Percentiles rank a stretch among this genome's conserved stretches.
Evolutionary conservation across 306 rosid species (phyloP).

Genomic region (Pueraria montana): DNA sequence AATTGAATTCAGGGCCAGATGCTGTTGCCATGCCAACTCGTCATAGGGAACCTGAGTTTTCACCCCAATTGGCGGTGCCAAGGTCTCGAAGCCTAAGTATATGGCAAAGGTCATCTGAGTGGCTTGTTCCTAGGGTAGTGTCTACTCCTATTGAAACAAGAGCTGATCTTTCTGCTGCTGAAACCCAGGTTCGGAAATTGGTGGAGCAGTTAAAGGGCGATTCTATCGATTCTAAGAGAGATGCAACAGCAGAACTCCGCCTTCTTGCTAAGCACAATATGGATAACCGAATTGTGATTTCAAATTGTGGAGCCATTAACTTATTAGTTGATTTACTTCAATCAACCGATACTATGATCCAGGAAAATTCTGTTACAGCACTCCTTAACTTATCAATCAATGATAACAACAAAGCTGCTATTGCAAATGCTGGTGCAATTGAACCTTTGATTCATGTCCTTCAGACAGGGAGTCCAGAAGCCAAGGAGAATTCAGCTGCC

Average conservation of each 20-base stretch:
- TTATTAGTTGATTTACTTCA: conserved; percentile 69
- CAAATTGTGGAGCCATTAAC: conserved; percentile 71
- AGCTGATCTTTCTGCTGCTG: conserved; percentile 64
- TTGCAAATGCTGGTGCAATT: conserved; percentile 80
- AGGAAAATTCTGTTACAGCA: conserved; percentile 86
- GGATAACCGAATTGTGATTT: conserved; percentile 83
- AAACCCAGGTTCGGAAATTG: conserved; percentile 66
- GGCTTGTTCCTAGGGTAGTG: conserved; percentile 58
- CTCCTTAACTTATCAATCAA: conserved; percentile 86
- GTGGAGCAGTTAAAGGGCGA: conserved; percentile 63
- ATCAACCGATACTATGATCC: conserved; percentile 66
- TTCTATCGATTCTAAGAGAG: conserved; percentile 66
- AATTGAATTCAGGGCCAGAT: conserved; percentile 59
- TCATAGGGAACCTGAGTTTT: conserved; percentile 59
- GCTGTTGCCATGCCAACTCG: conserved; percentile 42
- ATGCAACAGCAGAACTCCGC: conserved; percentile 72
- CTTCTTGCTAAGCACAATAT: conserved; percentile 74
- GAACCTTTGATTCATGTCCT: conserved; percentile 86
- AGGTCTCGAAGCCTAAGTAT: conserved; percentile 58
- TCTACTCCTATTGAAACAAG: conserved; percentile 56
- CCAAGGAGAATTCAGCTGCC: conserved; percentile 91
- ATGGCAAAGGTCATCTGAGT: conserved; percentile 58
- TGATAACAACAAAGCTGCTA: conserved; percentile 71
- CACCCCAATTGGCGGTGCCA: conserved; percentile 44
- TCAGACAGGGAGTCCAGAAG: conserved; percentile 77